phyloP scores from a whole-genome alignment of 192 early-diverging fungal genomes.

The Rhizoclosmatium globosum region DNA sequence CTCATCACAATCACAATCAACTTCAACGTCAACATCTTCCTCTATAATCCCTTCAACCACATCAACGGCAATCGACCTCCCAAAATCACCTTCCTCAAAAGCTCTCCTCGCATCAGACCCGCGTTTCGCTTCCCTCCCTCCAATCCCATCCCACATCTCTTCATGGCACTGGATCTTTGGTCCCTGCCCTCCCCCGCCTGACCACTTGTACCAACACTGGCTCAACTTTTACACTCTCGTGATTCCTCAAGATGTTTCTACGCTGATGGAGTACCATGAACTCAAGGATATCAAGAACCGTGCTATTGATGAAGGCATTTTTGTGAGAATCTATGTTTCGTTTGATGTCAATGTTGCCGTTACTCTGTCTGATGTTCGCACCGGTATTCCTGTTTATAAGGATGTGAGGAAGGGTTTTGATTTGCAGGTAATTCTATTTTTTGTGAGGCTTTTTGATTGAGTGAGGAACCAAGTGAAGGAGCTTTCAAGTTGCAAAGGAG shows the following conservation, averaged over 20 bases:
- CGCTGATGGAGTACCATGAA: slow-evolving; percentile 41
- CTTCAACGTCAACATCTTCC: neutral
- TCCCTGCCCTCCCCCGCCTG: slow-evolving; percentile 51
- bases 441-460: too few relatives aligned
- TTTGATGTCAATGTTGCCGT: slow-evolving; percentile 47
- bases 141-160: slow-evolving; percentile 32
- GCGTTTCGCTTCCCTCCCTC: slow-evolving; percentile 17
- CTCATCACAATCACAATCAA: neutral
- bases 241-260: slow-evolving; percentile 43
- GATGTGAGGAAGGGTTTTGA: slow-evolving; percentile 48
- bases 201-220: slow-evolving; percentile 55
- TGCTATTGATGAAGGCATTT: slow-evolving; percentile 52
- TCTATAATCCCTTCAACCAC: neutral
- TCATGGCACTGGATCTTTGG: slow-evolving; percentile 55
- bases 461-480: too few relatives aligned
- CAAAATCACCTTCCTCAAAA: slow-evolving; percentile 5
- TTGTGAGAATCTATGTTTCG: slow-evolving; percentile 39
- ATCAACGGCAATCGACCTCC: slow-evolving; percentile 17
- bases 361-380: slow-evolving; percentile 32
- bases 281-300: slow-evolving; percentile 48
- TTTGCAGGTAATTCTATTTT: slow-evolving; percentile 4
- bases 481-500: too few relatives aligned
- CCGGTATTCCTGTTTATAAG: slow-evolving; percentile 48
- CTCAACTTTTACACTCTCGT: slow-evolving; percentile 44
- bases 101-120: slow-evolving; percentile 28